Evolutionary conservation across 768 basidiomycete genomes (phyloP), one percentile per base, ranked within the genome.

Genomic region (Trametes cingulata): DNA sequence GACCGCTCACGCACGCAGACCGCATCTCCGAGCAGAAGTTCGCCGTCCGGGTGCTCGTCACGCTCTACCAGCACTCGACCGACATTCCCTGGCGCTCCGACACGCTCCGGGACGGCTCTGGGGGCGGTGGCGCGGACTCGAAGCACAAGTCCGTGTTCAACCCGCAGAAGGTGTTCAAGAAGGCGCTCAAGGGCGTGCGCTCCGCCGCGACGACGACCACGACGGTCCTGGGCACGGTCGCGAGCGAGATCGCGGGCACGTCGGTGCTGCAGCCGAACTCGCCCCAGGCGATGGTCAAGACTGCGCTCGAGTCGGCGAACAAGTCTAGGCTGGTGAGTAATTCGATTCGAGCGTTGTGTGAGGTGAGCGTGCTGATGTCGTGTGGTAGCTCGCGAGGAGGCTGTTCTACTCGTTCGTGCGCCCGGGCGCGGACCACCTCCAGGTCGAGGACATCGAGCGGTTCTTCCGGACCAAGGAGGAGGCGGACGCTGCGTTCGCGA

Each of bases 191-290:
- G 65, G 90, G 88, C 20, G 82, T 93, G 13, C 83, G 83, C 36
- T 74, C 74, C 33, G 92, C 84, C 17, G 93, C 91, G 4, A 90
- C 89, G 19, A 89, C 87, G 2, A 93, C 91, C 0, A 93, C 93
- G 3, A 92, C 92, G 20, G 83, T 80, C 0, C 74, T 86, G 15
- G 84, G 85, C 25, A 86, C 84, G 60, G 82, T 86, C 54, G 85
- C 84, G 8, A 80, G 76, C 17, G 83, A 86, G 67, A 85, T 86
- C 65, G 78, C 82, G 9, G 83, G 84, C 50, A 80, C 79, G 71
- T 87, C 86, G 39, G 82, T 95, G n/a, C 74, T 95, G 20, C 93
- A 95, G 71, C 93, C 93, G 41, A 94, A 95, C 69, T 91, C 90
- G 0, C 90, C 91, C 0, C 84, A 84, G 68, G 87, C 88, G 24